Conservation (phyloP, 2,329 filamentous ascomycete species). For the Phyllosticta citriasiana region DNA sequence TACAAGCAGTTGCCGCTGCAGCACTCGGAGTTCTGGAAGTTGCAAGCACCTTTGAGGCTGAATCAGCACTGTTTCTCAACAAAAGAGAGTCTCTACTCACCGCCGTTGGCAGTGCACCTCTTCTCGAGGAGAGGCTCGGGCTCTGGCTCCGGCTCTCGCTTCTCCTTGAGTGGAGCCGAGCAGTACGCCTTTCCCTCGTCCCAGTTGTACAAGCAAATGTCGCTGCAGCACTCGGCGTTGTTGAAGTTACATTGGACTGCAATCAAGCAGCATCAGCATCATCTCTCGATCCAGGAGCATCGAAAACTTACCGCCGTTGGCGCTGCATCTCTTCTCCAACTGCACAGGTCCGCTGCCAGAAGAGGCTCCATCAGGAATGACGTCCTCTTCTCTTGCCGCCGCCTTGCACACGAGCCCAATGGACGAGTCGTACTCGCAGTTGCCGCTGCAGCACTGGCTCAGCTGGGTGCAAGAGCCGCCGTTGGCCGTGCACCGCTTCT, state of each 20-base stretch:
- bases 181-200: not conserved
- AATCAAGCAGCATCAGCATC: too few species aligned
- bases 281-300: not conserved
- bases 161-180: not conserved
- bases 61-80: not conserved
- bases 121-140: not conserved
- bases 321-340: not conserved
- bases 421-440: slow-evolving; percentile 8
- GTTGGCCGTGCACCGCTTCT: slow-evolving; percentile 4
- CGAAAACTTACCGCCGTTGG: not conserved
- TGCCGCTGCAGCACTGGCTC: slow-evolving; percentile 3
- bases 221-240: not conserved
- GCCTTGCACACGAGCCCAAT: slow-evolving; percentile 5
- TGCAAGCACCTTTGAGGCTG: not conserved
- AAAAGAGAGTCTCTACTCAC: not conserved
- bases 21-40: not conserved
- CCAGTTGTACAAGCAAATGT: not conserved
- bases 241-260: not conserved
- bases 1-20: slow-evolving; percentile 1
- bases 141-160: not conserved
- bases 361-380: too few species aligned
- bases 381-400: not conserved
- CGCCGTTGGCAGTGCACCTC: slow-evolving; percentile 2
- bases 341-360: too few species aligned
- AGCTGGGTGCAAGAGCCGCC: slow-evolving; percentile 5